These are phyloP conservation scores for Trichophyton verrucosum DNA, from an alignment of 2,329 filamentous ascomycete species.

Conservation along the genomic window DNA sequence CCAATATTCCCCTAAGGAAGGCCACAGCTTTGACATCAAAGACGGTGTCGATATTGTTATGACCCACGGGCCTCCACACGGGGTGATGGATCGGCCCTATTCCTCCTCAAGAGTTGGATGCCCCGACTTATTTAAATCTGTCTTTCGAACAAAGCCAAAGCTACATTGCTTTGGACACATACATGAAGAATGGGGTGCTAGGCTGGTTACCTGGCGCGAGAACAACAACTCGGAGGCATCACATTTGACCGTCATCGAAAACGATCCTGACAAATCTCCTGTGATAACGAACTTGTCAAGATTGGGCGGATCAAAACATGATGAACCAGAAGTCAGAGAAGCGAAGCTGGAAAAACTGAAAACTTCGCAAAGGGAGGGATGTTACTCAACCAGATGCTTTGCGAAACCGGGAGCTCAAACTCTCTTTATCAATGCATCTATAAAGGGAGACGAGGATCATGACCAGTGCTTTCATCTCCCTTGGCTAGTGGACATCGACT, in stretches of 20 bases:
- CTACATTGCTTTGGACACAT: slow-evolving; percentile 35
- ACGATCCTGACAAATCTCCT: slow-evolving; percentile 22
- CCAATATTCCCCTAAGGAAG: slow-evolving; percentile 32
- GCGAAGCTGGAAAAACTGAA: not conserved
- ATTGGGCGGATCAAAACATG: not conserved
- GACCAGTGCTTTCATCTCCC: not conserved
- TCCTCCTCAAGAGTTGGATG: not conserved
- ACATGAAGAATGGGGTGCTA: slow-evolving; percentile 45
- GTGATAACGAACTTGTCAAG: slow-evolving; percentile 9
- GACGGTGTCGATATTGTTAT: slow-evolving; percentile 36
- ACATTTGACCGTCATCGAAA: slow-evolving; percentile 38
- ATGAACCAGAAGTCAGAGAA: not conserved
- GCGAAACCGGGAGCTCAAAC: not conserved
- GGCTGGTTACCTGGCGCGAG: slow-evolving; percentile 40
- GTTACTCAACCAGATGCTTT: not conserved
- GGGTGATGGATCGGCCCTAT: slow-evolving; percentile 33
- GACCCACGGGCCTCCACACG: slow-evolving; percentile 44
- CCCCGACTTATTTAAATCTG: slow-evolving; percentile 16
- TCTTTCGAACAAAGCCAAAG: slow-evolving; percentile 22
- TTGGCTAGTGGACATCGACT: not conserved
- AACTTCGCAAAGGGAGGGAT: not conserved
- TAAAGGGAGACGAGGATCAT: not conserved
- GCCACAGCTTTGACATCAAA: slow-evolving; percentile 28
- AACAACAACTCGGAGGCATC: slow-evolving; percentile 24
- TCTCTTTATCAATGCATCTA: not conserved